Conservation (phyloP, 116 monocot genomes). For the Iris pallida region DNA sequence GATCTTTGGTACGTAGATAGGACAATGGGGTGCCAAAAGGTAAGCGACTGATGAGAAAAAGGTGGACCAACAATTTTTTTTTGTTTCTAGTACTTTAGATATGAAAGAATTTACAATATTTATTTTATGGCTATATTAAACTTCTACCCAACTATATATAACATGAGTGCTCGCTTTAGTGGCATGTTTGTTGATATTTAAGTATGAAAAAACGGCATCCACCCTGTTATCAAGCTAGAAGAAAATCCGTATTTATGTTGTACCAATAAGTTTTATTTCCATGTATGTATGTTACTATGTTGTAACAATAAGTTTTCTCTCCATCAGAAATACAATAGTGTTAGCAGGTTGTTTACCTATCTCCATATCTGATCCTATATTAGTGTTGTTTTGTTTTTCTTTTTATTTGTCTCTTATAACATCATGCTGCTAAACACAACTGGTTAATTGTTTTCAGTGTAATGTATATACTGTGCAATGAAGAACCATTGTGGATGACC, state of each 20-base stretch:
- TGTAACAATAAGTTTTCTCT: too few species aligned
- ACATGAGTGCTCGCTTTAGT: too few species aligned
- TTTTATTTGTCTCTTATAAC: background rate
- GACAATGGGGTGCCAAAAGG: too few species aligned
- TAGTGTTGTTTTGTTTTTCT: background rate
- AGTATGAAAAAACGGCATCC: background rate
- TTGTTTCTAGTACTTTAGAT: too few species aligned
- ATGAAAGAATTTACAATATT: too few species aligned
- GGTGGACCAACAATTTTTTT: too few species aligned
- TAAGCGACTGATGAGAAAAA: too few species aligned
- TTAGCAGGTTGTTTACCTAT: too few species aligned
- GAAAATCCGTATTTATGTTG: background rate
- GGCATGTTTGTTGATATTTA: background rate
- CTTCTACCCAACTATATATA: too few species aligned
- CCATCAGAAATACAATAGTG: too few species aligned
- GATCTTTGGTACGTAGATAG: too few species aligned
- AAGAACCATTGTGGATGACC: conserved; percentile 95
- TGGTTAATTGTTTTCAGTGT: conserved; percentile 45
- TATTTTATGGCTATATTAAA: too few species aligned
- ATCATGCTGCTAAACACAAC: background rate
- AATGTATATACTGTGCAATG: conserved; percentile 90
- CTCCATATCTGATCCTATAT: background rate
- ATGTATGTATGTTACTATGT: background rate
- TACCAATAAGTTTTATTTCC: background rate
- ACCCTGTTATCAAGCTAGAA: background rate